Conservation (phyloP, 345 rosid species). For the Chamaenerion angustifolium region DNA sequence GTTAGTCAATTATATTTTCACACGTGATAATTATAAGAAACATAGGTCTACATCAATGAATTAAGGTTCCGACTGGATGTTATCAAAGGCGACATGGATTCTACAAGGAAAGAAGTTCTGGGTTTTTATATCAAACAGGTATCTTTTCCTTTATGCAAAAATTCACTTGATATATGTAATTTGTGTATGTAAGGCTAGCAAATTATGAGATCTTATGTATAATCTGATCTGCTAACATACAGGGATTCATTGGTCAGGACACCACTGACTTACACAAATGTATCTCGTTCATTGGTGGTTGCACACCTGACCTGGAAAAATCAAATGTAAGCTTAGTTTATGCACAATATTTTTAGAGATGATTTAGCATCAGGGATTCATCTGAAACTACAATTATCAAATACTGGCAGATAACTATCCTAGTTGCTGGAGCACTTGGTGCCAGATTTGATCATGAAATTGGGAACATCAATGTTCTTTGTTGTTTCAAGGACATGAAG, state of each 20-base stretch:
- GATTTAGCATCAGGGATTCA: neutral
- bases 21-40: too few species aligned
- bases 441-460: slow-evolving; percentile 95
- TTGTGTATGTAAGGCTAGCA: too few species aligned
- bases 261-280: slow-evolving; percentile 95
- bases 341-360: neutral
- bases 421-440: slow-evolving; percentile 90
- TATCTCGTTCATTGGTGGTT: slow-evolving; percentile 33
- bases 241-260: slow-evolving; percentile 98
- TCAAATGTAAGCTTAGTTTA: slow-evolving; percentile 30
- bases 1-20: too few species aligned
- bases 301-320: slow-evolving; percentile 27
- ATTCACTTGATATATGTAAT: too few species aligned
- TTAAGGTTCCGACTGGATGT: slow-evolving; percentile 9
- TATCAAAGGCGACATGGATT: slow-evolving; percentile 97
- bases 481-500: slow-evolving; percentile 34
- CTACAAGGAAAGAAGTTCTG: slow-evolving; percentile 49
- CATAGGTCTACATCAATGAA: too few species aligned
- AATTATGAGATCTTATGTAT: too few species aligned
- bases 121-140: slow-evolving; percentile 54
- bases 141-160: slow-evolving; percentile 7
- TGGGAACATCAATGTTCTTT: slow-evolving; percentile 72
- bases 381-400: neutral
- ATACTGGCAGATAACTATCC: slow-evolving; percentile 52
- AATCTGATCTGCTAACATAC: slow-evolving; percentile 5